A percentile compares a stretch with the other conserved stretches of the same genome.
These are phyloP conservation scores for Metschnikowia chrysomelidarum DNA, from an alignment of 805 yeast genomes.

Conservation along the genomic window DNA sequence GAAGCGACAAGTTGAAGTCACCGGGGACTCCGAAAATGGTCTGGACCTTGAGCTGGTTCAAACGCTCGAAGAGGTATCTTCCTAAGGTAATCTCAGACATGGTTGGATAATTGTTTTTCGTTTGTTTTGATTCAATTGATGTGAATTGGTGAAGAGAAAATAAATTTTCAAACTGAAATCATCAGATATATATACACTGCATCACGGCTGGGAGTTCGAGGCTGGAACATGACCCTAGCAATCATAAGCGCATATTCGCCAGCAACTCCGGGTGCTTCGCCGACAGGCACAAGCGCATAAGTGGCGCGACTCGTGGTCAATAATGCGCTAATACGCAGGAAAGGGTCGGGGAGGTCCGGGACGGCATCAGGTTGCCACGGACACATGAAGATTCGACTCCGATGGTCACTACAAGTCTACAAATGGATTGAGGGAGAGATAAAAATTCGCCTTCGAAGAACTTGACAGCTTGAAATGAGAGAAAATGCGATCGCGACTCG, in stretches of 20 bases:
- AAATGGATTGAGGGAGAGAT: too few relatives aligned
- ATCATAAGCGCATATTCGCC: conserved; percentile 12
- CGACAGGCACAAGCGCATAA: conserved; percentile 8
- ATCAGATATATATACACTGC: conserved; percentile 2
- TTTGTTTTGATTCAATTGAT: conserved; percentile 1
- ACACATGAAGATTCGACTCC: too few relatives aligned
- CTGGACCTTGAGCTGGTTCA: conserved; percentile 66
- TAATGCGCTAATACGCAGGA: conserved; percentile 5
- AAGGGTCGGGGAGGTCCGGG: conserved; percentile 6
- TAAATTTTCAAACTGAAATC: background rate
- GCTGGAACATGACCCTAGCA: conserved; percentile 5
- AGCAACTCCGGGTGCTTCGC: conserved; percentile 9
- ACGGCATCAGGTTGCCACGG: too few relatives aligned
- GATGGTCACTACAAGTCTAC: too few relatives aligned
- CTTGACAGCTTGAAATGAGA: too few relatives aligned
- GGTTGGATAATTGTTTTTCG: conserved; percentile 4
- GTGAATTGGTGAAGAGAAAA: conserved; percentile 3
- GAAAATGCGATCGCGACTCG: too few relatives aligned
- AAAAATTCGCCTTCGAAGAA: too few relatives aligned
- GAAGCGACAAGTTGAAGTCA: conserved; percentile 70
- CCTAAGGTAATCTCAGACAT: conserved; percentile 62
- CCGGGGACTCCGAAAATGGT: conserved; percentile 82
- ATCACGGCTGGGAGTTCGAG: conserved; percentile 1
- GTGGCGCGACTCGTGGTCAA: background rate
- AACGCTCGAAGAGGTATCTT: conserved; percentile 73